A percentile compares a stretch with the other conserved stretches of the same genome.
phyloP scores from a whole-genome alignment of 352 stramenopile genomes.

The Globisporangium recalcitrans region DNA sequence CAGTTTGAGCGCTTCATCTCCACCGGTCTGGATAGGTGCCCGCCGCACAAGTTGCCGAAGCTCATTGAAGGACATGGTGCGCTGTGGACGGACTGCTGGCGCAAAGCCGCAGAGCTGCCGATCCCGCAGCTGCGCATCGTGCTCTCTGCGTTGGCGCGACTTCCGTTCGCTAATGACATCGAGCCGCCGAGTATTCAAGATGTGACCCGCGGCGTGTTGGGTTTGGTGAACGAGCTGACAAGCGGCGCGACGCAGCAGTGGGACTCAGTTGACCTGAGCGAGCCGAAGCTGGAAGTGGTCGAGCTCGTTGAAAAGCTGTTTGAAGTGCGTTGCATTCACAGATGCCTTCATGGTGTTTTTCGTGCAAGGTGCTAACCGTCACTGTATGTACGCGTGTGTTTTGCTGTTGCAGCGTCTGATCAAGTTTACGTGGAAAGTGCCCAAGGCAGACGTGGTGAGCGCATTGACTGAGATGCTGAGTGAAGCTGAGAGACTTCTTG shows the following conservation, averaged over 20 bases:
- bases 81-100: conserved; percentile 50
- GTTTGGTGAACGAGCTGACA: conserved; percentile 33
- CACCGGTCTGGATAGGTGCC: conserved; percentile 30
- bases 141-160: conserved; percentile 37
- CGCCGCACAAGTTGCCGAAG: conserved; percentile 34
- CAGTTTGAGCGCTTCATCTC: conserved; percentile 38
- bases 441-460: conserved; percentile 47
- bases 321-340: conserved; percentile 3
- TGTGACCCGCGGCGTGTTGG: conserved; percentile 36
- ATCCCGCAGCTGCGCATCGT: conserved; percentile 32
- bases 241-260: conserved; percentile 1
- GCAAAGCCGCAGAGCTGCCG: conserved; percentile 27
- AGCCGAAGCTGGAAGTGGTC: conserved; percentile 10
- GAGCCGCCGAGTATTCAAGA: conserved; percentile 27
- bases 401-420: conserved; percentile 26
- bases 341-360: no score
- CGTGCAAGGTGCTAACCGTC: neutral
- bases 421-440: conserved; percentile 73
- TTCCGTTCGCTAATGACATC: conserved; percentile 39
- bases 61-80: conserved; percentile 28
- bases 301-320: conserved; percentile 18
- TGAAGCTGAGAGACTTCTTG: conserved; percentile 36
- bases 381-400: neutral
- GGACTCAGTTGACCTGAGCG: neutral
- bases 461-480: conserved; percentile 56